phyloP scores from a whole-genome alignment of 768 basidiomycete genomes.

The Russula sp. region DNA sequence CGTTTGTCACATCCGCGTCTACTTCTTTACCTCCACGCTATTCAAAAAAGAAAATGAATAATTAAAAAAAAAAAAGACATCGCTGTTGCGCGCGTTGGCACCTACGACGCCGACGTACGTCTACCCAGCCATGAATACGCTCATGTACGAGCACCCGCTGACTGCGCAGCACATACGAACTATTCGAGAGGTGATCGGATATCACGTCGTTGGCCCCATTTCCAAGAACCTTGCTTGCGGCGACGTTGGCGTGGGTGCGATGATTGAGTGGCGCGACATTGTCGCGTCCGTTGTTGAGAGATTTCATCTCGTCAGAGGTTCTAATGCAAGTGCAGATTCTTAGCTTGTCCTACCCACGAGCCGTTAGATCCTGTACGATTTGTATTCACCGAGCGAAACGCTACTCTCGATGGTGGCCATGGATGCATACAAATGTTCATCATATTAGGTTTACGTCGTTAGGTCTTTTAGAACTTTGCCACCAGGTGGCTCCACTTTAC shows the following conservation, averaged over 20 bases:
- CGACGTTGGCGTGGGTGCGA: constrained; percentile 89
- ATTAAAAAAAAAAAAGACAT: constrained; percentile 42
- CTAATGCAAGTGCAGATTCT: not conserved
- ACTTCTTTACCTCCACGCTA: too few relatives aligned
- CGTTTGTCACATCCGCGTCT: too few relatives aligned
- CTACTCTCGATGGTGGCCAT: not conserved
- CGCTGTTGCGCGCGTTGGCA: constrained; percentile 75
- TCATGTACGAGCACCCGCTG: constrained; percentile 94
- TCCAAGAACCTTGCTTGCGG: constrained; percentile 88
- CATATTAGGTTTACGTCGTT: not conserved
- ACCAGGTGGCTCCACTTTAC: not conserved
- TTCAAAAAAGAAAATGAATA: not conserved
- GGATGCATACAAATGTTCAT: not conserved
- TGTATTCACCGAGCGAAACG: not conserved
- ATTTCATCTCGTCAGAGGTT: constrained; percentile 30
- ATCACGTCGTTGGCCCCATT: constrained; percentile 79
- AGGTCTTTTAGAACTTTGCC: not conserved
- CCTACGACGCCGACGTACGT: constrained; percentile 82
- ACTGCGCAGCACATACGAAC: constrained; percentile 76
- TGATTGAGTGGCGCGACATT: constrained; percentile 95
- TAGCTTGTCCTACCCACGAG: not conserved
- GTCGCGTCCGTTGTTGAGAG: constrained; percentile 59
- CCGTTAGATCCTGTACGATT: not conserved
- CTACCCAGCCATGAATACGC: constrained; percentile 98
- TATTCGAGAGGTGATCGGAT: constrained; percentile 68